These are phyloP conservation scores for Eucalyptus sp. DNA, from an alignment of 345 rosid genomes.

Conservation along the genomic window DNA sequence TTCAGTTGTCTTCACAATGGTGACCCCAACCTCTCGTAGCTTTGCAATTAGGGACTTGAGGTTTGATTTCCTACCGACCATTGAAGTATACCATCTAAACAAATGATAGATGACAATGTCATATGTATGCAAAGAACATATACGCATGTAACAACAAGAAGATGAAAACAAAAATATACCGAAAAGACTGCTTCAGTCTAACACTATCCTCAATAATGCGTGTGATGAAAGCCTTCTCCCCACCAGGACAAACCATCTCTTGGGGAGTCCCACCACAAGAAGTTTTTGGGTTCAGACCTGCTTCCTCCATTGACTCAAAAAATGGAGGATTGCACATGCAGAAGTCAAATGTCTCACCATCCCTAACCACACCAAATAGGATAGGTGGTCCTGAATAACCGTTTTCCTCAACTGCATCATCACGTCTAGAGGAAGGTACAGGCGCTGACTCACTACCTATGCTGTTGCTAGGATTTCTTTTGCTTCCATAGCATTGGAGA, in stretches of 20 bases:
- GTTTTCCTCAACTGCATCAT: slow-evolving; percentile 1
- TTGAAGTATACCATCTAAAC: slow-evolving; percentile 77
- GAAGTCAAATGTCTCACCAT: slow-evolving; percentile 75
- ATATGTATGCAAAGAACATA: not conserved
- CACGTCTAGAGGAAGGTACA: slow-evolving; percentile 1
- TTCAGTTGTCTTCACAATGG: slow-evolving; percentile 79
- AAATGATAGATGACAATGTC: not conserved
- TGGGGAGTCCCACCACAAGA: slow-evolving; percentile 79
- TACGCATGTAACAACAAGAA: not conserved
- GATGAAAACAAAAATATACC: slow-evolving; percentile 15
- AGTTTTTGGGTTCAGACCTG: slow-evolving; percentile 89
- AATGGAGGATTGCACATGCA: slow-evolving; percentile 99
- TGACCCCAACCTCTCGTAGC: slow-evolving; percentile 62
- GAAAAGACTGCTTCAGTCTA: slow-evolving; percentile 43
- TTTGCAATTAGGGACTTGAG: slow-evolving; percentile 59
- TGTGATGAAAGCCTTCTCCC: slow-evolving; percentile 69
- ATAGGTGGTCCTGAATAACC: slow-evolving; percentile 34
- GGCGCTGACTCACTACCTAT: not conserved
- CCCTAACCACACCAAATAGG: slow-evolving; percentile 55
- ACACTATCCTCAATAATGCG: slow-evolving; percentile 75
- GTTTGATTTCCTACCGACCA: slow-evolving; percentile 85
- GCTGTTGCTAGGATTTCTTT: not conserved
- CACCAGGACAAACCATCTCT: slow-evolving; percentile 92
- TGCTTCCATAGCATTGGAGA: slow-evolving; percentile 4
- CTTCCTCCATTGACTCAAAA: slow-evolving; percentile 67